These are phyloP conservation scores for Globisporangium camurandrum DNA, from an alignment of 352 stramenopile species.

Conservation along the genomic window DNA sequence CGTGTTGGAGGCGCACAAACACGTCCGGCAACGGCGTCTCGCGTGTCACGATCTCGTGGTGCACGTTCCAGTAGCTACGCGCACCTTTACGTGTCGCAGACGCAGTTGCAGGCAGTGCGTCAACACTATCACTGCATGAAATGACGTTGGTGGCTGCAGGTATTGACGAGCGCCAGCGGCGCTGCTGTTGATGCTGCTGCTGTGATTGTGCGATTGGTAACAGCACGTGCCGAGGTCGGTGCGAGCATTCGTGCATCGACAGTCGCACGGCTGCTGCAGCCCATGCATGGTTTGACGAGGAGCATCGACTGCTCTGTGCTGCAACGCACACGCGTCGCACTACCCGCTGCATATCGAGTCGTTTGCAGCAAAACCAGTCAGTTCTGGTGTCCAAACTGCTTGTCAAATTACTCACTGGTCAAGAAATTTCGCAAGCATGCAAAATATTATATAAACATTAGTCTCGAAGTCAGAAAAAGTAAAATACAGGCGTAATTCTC, in stretches of 20 bases:
- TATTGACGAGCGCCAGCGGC: neutral
- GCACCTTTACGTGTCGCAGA: neutral
- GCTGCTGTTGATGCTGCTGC: neutral
- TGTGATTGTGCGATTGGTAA: too few species aligned
- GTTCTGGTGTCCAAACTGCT: too few species aligned
- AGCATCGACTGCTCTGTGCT: neutral
- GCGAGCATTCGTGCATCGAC: constrained; percentile 38
- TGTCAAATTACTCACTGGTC: too few species aligned
- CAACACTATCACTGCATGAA: too few species aligned
- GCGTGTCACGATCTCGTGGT: constrained; percentile 35
- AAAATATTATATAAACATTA: too few species aligned
- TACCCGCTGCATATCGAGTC: neutral
- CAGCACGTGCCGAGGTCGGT: constrained; percentile 17
- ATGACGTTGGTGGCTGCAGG: neutral
- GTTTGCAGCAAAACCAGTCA: too few species aligned
- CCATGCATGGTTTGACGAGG: constrained; percentile 4
- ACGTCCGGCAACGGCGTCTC: constrained; percentile 44
- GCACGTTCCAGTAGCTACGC: constrained; percentile 27
- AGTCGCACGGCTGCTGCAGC: constrained; percentile 26
- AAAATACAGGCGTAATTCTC: too few species aligned
- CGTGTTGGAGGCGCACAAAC: constrained; percentile 33
- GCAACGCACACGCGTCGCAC: neutral
- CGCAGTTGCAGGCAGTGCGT: neutral
- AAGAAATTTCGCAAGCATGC: too few species aligned
- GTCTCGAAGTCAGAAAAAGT: too few species aligned